Percentiles rank a stretch among this genome's conserved stretches.
Evolutionary conservation across 768 basidiomycete species (phyloP).

Genomic region (Macrolepiota dolichaula): DNA sequence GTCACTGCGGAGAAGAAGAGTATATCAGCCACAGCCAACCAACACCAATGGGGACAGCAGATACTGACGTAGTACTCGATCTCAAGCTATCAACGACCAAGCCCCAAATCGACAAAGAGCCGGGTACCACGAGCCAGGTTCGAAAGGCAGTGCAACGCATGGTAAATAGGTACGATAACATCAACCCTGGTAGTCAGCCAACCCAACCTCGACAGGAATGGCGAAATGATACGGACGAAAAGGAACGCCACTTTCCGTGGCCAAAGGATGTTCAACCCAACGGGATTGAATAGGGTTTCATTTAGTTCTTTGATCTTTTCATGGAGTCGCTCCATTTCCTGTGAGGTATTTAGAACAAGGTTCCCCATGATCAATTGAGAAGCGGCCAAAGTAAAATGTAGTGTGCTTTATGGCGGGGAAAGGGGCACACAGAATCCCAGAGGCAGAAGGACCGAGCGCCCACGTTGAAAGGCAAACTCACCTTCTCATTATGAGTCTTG

Average conservation of each 20-base stretch:
- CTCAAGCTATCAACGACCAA: slow-evolving; percentile 63
- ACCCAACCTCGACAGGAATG: slow-evolving; percentile 5
- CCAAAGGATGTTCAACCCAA: slow-evolving; percentile 84
- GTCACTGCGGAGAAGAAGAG: slow-evolving; percentile 4
- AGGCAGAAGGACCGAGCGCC: background rate
- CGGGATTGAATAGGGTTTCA: slow-evolving; percentile 72
- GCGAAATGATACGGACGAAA: slow-evolving; percentile 62
- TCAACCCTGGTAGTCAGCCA: slow-evolving; percentile 7
- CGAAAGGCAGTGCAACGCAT: background rate
- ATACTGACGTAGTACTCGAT: slow-evolving; percentile 87
- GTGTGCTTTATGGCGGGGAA: too few relatives aligned
- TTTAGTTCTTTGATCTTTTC: slow-evolving; percentile 67
- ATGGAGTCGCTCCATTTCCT: slow-evolving; percentile 80
- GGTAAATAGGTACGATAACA: background rate
- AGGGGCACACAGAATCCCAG: background rate
- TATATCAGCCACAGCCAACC: background rate
- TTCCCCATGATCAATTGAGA: background rate
- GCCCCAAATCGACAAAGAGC: background rate
- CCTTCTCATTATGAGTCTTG: slow-evolving; percentile 82
- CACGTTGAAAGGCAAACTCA: slow-evolving; percentile 20
- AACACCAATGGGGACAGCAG: slow-evolving; percentile 10
- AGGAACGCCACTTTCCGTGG: slow-evolving; percentile 84
- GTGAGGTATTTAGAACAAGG: background rate
- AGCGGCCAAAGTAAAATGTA: background rate
- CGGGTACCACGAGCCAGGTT: background rate